Percentiles rank a stretch among this genome's conserved stretches.
These are phyloP conservation scores for Lonicera japonica DNA, from an alignment of 129 eudicot genomes.

Conservation along the genomic window DNA sequence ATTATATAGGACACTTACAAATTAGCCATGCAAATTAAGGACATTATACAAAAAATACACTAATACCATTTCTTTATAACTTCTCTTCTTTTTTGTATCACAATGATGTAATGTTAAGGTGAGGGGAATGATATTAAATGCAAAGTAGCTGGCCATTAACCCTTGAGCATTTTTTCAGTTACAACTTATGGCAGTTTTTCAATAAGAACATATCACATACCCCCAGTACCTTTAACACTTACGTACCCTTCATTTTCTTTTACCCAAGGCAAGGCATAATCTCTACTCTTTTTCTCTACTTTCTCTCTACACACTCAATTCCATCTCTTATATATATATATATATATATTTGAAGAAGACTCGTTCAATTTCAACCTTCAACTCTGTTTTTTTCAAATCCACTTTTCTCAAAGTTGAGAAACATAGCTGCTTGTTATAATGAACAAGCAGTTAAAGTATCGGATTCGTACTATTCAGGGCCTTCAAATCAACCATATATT, in stretches of 20 bases:
- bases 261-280: conserved; percentile 38
- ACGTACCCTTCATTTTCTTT: conserved; percentile 36
- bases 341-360: conserved; percentile 2
- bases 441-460: conserved; percentile 87
- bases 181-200: conserved; percentile 30
- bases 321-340: background rate
- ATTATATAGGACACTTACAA: too few species aligned
- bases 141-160: conserved; percentile 48
- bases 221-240: too few species aligned
- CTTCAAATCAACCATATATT: conserved; percentile 33
- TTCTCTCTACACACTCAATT: too few species aligned
- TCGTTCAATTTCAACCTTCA: conserved; percentile 2
- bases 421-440: too few species aligned
- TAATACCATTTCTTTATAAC: too few species aligned
- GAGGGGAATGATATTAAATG: too few species aligned
- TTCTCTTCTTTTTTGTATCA: too few species aligned
- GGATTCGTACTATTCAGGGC: conserved; percentile 83
- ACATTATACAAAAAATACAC: too few species aligned
- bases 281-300: conserved; percentile 12
- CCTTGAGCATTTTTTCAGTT: conserved; percentile 36
- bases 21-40: too few species aligned
- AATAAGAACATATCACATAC: too few species aligned
- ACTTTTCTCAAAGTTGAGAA: conserved; percentile 42
- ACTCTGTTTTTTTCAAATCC: background rate
- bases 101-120: too few species aligned